Evolutionary conservation across 2,329 filamentous ascomycete species (phyloP), one percentile per base, ranked within the genome.

Genomic region (Clonostachys chloroleuca): DNA sequence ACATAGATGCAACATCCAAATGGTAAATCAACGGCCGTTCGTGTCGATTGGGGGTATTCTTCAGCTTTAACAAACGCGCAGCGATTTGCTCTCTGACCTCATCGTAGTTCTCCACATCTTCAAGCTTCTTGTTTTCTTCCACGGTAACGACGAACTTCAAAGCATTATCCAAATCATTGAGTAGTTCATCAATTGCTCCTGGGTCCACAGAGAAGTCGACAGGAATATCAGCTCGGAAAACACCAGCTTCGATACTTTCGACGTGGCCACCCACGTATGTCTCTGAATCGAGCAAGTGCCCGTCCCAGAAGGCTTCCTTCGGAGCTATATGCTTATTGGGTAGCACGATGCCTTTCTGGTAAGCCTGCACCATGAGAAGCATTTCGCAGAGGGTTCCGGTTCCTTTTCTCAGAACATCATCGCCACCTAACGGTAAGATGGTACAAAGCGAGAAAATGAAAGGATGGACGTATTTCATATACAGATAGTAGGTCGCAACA

Each of bases 401-500:
- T 63, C 94, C 94, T 66, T 99, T 99, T 55, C 94, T 83, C 57
- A 97, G 67, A 2, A 92, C 89, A 61, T 97, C 94, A 59, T 99
- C 92, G 34, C 92, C 90, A 41, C 89, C 90, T 2, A 99, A 77
- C 0, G 94, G 94, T 63, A 99, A 77, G 70, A 99, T 96, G 2
- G 92, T 99, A 69, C 94, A 99, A 1, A 99, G 75, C 2, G 95
- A 97, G 77, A 99, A 99, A 64, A 99, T 94, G 73, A 99, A 99
- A 5, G 94, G 94, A 65, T 99, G 94, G n/a, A 99, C 89, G 66
- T 99, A 99, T 85, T 99, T 99, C 95, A 99, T 99, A 77, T 99
- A 99, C 52, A 99, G 74, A 62, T 99, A 99, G 65, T 99, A 99
- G 1, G 94, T 99, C 18, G 94, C 94, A 44, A 99, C 94, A 10